These are phyloP conservation scores for Aspergillus clavatus DNA, from an alignment of 2,329 filamentous ascomycete genomes.

Conservation along the genomic window DNA sequence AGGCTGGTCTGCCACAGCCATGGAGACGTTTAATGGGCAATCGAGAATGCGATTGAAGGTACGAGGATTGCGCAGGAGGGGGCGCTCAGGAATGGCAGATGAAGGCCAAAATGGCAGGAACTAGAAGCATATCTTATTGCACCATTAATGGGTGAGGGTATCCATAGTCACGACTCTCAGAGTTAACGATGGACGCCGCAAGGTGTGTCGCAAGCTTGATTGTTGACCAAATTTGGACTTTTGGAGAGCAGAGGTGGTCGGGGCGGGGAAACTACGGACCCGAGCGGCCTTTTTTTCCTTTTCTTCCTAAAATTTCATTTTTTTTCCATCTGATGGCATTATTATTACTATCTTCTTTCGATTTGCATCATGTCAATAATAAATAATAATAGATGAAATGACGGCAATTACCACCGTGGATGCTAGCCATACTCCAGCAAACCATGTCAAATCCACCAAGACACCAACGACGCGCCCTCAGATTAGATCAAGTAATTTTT, in stretches of 20 bases:
- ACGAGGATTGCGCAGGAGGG: conserved; percentile 1
- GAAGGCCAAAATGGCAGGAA: conserved; percentile 10
- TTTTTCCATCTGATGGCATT: neutral
- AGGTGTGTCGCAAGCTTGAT: conserved; percentile 9
- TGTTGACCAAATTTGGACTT: conserved; percentile 13
- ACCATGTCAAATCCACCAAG: too few species aligned
- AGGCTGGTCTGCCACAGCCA: conserved; percentile 39
- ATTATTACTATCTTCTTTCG: neutral
- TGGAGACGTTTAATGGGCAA: conserved; percentile 18
- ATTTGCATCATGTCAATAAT: neutral
- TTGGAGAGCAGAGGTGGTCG: conserved; percentile 9
- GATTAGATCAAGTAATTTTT: conserved; percentile 61
- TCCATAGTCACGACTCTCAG: conserved; percentile 36
- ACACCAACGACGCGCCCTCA: conserved; percentile 36
- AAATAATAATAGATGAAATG: too few species aligned
- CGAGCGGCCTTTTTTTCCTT: neutral
- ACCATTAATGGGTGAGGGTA: conserved; percentile 13
- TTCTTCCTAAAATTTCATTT: neutral
- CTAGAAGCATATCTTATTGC: conserved; percentile 17
- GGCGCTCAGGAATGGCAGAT: conserved; percentile 12
- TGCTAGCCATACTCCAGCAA: neutral
- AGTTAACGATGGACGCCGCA: conserved; percentile 66
- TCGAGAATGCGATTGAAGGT: conserved; percentile 1
- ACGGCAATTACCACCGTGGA: too few species aligned
- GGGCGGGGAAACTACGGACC: conserved; percentile 16